Percentiles rank a stretch among this genome's conserved stretches.
phyloP scores from a whole-genome alignment of 257 asterid species.

The Osmanthus fragrans region DNA sequence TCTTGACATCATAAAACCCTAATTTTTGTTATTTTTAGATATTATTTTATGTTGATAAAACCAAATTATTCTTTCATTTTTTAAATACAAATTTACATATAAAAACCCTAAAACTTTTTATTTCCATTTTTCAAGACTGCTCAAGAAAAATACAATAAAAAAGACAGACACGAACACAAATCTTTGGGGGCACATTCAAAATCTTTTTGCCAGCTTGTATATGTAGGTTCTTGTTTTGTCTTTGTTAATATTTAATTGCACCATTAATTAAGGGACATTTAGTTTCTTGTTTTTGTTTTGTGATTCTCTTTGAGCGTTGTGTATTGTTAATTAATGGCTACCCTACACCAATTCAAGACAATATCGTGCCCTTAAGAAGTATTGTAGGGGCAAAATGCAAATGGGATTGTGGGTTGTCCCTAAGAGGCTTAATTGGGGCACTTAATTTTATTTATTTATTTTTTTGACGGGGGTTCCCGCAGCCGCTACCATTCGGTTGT shows the following conservation, averaged over 20 bases:
- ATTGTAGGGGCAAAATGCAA: background rate
- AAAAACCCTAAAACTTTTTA: too few species aligned
- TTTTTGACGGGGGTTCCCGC: too few species aligned
- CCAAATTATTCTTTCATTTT: background rate
- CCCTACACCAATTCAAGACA: background rate
- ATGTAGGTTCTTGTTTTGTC: slow-evolving; percentile 33
- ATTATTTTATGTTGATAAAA: too few species aligned
- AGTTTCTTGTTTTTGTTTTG: background rate
- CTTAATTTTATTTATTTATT: background rate
- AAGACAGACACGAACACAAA: slow-evolving; percentile 6
- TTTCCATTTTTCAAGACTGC: background rate
- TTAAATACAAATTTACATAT: too few species aligned
- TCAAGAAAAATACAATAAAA: slow-evolving; percentile 15
- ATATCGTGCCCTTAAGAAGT: background rate
- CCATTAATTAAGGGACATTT: slow-evolving; percentile 19
- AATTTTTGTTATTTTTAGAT: too few species aligned
- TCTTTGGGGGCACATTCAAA: slow-evolving; percentile 42
- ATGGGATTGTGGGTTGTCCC: background rate
- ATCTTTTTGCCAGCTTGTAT: slow-evolving; percentile 41
- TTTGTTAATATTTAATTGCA: slow-evolving; percentile 21
- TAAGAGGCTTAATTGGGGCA: background rate
- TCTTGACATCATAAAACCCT: background rate
- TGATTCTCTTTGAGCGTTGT: background rate
- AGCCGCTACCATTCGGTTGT: too few species aligned
- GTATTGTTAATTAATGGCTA: background rate